Evolutionary conservation across 2,329 filamentous ascomycete genomes (phyloP), one percentile per base, ranked within the genome.

Genomic region (Colletotrichum tofieldiae): DNA sequence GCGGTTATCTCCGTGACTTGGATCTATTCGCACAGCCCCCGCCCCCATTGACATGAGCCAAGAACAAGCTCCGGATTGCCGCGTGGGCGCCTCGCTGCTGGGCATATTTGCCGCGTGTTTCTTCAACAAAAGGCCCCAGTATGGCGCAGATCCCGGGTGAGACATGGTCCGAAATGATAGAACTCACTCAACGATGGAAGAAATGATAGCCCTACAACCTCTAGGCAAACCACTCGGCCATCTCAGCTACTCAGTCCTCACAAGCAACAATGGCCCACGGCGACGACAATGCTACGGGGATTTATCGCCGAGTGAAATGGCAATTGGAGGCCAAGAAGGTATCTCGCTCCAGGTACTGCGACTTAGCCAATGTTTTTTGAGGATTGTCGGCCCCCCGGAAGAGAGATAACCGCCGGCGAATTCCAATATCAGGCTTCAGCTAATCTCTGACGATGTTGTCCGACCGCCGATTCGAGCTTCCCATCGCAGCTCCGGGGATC

Each of bases 381-480:
- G 9, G n/a, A 26, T 20, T 66, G 37, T 37, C n/a, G n/a, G 14
- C n/a, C n/a, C 26, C 43, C n/a, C 45, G 16, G 43, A 26, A 51
- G 35, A 35, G 1, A 67, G 32, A 41, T 47, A 52, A 35, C 32
- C 16, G 52, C 35, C 6, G 14, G 14, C 45, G 20, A 20, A 18
- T 49, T 49, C 58, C 23, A 16, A n/a, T 0, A 11, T 52, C n/a
- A 51, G 39, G 23, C 37, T 26, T 26, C 37, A 62, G 16, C 12
- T 58, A 65, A n/a, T 62, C 11, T 62, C 39, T 3, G 49, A 37
- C 26, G 41, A 37, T 41, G 26, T 18, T 12, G 65, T 65, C 65
- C 55, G 70, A 69, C 54, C 65, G 65, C 65, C 70, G 70, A 72
- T 72, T 39, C 55, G 54, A 55, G 54, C 66, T 49, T 69, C 64